Evolutionary conservation across 106 monocot species (phyloP), one percentile per base, ranked within the genome.

Genomic region (Posidonia australis): DNA sequence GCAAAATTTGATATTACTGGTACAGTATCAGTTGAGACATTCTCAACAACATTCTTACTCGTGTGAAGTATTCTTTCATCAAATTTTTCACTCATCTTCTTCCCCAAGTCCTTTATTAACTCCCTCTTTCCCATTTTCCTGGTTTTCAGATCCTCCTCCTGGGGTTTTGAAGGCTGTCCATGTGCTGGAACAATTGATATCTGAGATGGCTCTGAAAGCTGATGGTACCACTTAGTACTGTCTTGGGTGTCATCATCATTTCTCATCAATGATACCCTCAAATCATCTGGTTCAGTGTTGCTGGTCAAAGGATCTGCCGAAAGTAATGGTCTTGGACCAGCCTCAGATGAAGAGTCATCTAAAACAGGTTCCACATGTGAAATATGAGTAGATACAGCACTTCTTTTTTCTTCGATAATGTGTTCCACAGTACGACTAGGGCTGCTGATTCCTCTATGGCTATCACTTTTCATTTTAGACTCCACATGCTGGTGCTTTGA

Each of bases 31-130:
- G 10, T 58, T 29, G 58, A 29, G 30, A 58, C 58, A 58, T 78
- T 99, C 41, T 83, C 98, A 28, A 92, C 98, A 24, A 96, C 82
- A 75, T 80, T 67, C 62, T 87, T 68, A 10, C 93, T 57, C 56
- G 48, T 66, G 51, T 48, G 66, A 4, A 49, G 47, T 22, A 20
- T 51, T 51, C 27, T 51, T 29, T 66, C 66, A 51, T 66, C 66
- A 10, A 89, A 51, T 71, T 86, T 94, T 66, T 89, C 93, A 19
- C 84, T 75, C 79, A 94, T 64, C 71, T 76, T 89, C 79, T 76
- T 94, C 22, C 89, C 76, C 7, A 89, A 57, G 65, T 89, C 93
- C 79, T 76, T 52, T 86, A 94, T 89, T 30, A 58, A 81, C 17
- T 79, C 84, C 44, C 77, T 80, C 48, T 79, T 78, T 29, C 84